Evolutionary conservation across 768 basidiomycete species (phyloP).

Genomic region (Trametes maxima): DNA sequence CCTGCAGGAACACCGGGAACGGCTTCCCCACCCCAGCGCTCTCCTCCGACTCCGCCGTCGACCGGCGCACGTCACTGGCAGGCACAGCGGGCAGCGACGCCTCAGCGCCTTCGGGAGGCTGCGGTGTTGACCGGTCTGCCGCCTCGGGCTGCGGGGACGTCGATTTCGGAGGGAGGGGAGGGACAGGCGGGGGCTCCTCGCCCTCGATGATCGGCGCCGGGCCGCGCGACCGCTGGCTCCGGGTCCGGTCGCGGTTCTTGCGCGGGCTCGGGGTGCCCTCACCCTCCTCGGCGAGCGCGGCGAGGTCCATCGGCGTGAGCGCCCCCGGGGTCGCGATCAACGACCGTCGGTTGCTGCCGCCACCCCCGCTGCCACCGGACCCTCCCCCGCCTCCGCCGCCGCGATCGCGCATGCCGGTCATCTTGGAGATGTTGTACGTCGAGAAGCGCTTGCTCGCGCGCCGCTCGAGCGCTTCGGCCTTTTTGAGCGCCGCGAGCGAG

Average conservation of each 20-base stretch:
- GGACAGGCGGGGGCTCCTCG: constrained; percentile 39
- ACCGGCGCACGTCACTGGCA: not conserved
- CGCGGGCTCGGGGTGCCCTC: constrained; percentile 20
- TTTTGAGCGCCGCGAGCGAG: constrained; percentile 86
- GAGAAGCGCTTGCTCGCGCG: constrained; percentile 96
- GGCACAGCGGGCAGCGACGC: not conserved
- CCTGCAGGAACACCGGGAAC: constrained; percentile 83
- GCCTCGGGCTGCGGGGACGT: constrained; percentile 21
- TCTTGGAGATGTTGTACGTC: constrained; percentile 91
- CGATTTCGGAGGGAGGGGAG: constrained; percentile 30
- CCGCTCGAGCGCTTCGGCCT: constrained; percentile 82
- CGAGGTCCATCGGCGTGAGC: constrained; percentile 71
- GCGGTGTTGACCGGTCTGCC: constrained; percentile 1
- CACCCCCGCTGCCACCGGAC: constrained; percentile 33
- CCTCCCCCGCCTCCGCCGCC: constrained; percentile 33
- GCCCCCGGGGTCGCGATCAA: constrained; percentile 59
- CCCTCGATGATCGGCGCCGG: constrained; percentile 33
- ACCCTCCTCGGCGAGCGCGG: constrained; percentile 66
- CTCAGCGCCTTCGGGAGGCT: not conserved
- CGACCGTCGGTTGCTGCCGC: constrained; percentile 64
- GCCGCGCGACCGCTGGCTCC: constrained; percentile 28
- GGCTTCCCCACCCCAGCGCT: constrained; percentile 26
- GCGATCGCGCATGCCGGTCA: constrained; percentile 60
- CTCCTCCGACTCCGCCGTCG: constrained; percentile 13
- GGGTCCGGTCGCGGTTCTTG: constrained; percentile 24